Conservation (phyloP, 1,284 basidiomycete genomes). For the Mycocalia duriaeana region DNA sequence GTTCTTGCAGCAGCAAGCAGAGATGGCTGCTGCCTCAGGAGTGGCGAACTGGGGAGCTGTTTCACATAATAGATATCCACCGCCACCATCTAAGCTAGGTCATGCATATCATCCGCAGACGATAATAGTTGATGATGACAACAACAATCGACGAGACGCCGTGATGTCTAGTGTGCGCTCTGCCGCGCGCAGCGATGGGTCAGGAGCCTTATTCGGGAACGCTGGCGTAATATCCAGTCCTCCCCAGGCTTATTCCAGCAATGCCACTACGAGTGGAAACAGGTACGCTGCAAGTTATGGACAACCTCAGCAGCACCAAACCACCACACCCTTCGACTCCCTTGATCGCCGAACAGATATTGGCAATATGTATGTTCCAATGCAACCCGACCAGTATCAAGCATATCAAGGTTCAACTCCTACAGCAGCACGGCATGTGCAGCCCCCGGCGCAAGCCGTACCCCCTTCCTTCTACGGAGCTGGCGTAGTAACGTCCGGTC, state of each 20-base stretch:
- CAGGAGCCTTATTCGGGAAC: conserved; percentile 38
- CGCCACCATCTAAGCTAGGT: conserved; percentile 64
- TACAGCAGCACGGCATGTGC: conserved; percentile 37
- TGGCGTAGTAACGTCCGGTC: conserved; percentile 50
- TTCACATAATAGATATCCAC: conserved; percentile 41
- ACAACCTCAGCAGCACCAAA: conserved; percentile 31
- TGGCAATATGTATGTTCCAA: conserved; percentile 64
- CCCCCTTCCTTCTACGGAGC: conserved; percentile 66
- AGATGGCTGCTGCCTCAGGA: conserved; percentile 66
- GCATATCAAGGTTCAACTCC: conserved; percentile 41
- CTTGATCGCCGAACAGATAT: conserved; percentile 62
- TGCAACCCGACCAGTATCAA: conserved; percentile 75
- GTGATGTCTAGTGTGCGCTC: conserved; percentile 72
- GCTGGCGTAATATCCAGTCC: conserved; percentile 62
- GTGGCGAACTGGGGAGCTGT: conserved; percentile 49
- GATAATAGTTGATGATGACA: conserved; percentile 58
- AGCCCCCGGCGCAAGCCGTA: conserved; percentile 44
- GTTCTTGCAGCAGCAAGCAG: conserved; percentile 87
- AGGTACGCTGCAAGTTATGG: conserved; percentile 53
- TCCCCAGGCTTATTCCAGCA: conserved; percentile 61
- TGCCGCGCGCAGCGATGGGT: conserved; percentile 50
- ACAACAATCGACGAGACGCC: conserved; percentile 49
- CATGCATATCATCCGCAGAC: conserved; percentile 63
- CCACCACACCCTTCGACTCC: conserved; percentile 49
- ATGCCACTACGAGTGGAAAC: conserved; percentile 45